A percentile compares a stretch with the other conserved stretches of the same genome.
phyloP scores from a whole-genome alignment of 2,329 filamentous ascomycete genomes.

The Dothideomycetes sp. region DNA sequence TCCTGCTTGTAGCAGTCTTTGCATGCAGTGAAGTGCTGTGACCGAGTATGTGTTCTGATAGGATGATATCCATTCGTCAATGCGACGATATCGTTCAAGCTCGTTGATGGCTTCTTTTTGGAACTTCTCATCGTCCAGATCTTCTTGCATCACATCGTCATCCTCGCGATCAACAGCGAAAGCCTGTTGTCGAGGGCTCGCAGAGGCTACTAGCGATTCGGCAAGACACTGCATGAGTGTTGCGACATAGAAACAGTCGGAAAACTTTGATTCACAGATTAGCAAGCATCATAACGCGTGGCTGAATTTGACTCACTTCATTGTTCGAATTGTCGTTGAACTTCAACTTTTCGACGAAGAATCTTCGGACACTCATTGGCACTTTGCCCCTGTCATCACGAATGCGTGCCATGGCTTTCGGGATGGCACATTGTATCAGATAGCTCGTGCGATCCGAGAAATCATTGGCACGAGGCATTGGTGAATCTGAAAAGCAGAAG shows the following conservation, averaged over 20 bases:
- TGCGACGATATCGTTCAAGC: conserved; percentile 53
- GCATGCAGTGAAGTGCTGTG: conserved; percentile 52
- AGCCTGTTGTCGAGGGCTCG: conserved; percentile 14
- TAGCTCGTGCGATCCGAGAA: conserved; percentile 83
- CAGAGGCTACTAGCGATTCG: conserved; percentile 41
- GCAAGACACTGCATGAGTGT: conserved; percentile 60
- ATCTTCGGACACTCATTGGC: conserved; percentile 67
- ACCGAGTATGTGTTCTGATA: conserved; percentile 56
- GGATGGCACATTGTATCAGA: conserved; percentile 73
- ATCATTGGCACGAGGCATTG: conserved; percentile 79
- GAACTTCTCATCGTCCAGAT: conserved; percentile 42
- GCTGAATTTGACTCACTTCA: conserved; percentile 30
- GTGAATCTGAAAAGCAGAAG: conserved; percentile 71
- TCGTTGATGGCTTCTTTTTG: conserved; percentile 50
- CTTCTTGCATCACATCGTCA: conserved; percentile 31
- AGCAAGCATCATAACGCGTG: not conserved
- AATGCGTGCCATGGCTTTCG: conserved; percentile 68
- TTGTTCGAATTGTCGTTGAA: conserved; percentile 96
- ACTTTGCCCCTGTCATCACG: conserved; percentile 67
- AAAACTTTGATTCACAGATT: conserved; percentile 45
- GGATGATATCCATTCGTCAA: conserved; percentile 59
- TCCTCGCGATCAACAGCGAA: conserved; percentile 36
- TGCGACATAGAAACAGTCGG: conserved; percentile 82
- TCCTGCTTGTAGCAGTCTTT: conserved; percentile 44
- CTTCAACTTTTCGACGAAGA: conserved; percentile 79